Evolutionary conservation across 306 rosid species (phyloP).

Genomic region (Lathyrus tuberosus): DNA sequence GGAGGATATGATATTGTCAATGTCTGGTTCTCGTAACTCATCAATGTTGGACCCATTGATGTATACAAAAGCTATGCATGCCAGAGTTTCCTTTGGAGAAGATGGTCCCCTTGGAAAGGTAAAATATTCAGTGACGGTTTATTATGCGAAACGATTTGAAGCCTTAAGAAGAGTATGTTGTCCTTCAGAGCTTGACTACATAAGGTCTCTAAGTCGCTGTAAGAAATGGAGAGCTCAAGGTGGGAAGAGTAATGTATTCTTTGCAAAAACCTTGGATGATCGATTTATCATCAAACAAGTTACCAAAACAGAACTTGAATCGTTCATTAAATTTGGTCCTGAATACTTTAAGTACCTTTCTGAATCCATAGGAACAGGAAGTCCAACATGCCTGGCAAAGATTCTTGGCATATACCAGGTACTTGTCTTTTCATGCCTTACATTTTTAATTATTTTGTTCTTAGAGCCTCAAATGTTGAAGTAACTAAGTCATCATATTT

Average conservation of each 20-base stretch:
- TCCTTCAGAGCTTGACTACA: slow-evolving; percentile 79
- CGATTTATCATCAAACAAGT: slow-evolving; percentile 90
- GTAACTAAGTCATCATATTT: slow-evolving; percentile 26
- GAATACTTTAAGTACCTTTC: slow-evolving; percentile 85
- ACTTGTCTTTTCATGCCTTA: slow-evolving; percentile 33
- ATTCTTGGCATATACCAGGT: slow-evolving; percentile 99
- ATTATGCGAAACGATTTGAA: slow-evolving; percentile 83
- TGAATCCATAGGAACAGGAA: slow-evolving; percentile 67
- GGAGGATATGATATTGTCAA: slow-evolving; percentile 63
- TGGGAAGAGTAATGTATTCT: slow-evolving; percentile 96
- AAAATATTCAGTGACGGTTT: slow-evolving; percentile 74
- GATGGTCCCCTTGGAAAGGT: slow-evolving; percentile 77
- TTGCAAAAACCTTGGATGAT: slow-evolving; percentile 94
- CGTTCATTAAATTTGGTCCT: slow-evolving; percentile 83
- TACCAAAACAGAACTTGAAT: slow-evolving; percentile 92
- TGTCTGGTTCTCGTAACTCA: slow-evolving; percentile 69
- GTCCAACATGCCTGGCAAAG: slow-evolving; percentile 97
- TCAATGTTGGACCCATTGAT: slow-evolving; percentile 57
- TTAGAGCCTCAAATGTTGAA: slow-evolving; percentile 27
- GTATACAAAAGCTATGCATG: slow-evolving; percentile 71
- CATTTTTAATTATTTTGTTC: neutral
- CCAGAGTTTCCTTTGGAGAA: slow-evolving; percentile 81
- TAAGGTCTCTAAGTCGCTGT: slow-evolving; percentile 94
- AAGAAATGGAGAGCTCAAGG: slow-evolving; percentile 99
- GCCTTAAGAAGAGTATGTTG: slow-evolving; percentile 87